Percentiles rank a stretch among this genome's conserved stretches.
These are phyloP conservation scores for Penicillium olsonii DNA, from an alignment of 2,329 filamentous ascomycete species.

Conservation along the genomic window DNA sequence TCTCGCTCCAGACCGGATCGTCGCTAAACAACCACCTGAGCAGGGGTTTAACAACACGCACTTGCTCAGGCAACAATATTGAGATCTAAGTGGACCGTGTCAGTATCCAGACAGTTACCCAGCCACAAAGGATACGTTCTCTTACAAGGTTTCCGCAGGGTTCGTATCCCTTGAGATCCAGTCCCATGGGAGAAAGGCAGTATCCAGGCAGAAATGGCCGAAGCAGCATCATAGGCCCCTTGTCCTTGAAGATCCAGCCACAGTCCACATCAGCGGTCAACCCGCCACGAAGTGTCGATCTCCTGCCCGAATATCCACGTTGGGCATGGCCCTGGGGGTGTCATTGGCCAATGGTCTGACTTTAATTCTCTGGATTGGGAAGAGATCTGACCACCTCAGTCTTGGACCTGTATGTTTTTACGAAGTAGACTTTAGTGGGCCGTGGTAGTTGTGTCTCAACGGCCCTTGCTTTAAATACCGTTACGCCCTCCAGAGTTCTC, in stretches of 20 bases:
- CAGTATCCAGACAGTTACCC: neutral
- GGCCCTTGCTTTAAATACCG: conserved; percentile 20
- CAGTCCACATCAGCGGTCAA: conserved; percentile 19
- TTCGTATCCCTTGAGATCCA: neutral
- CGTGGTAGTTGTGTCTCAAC: neutral
- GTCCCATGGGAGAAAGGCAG: neutral
- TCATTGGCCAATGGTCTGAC: neutral
- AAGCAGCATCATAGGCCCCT: neutral
- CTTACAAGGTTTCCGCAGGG: neutral
- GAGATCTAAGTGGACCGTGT: neutral
- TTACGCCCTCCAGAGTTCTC: conserved; percentile 13
- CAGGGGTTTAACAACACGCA: neutral
- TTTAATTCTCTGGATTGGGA: neutral
- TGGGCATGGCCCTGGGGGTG: conserved; percentile 13
- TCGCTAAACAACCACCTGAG: neutral
- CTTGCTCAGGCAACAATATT: neutral
- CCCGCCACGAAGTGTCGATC: conserved; percentile 1
- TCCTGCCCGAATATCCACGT: conserved; percentile 1
- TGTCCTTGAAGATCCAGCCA: conserved; percentile 14
- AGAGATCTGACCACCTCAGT: conserved; percentile 19
- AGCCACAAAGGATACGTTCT: neutral
- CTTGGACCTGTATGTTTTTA: neutral
- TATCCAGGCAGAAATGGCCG: neutral
- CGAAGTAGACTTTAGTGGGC: neutral
- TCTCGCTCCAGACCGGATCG: conserved; percentile 3